Percentiles rank a stretch among this genome's conserved stretches.
These are phyloP conservation scores for Chalciporus pseudorubinellus DNA, from an alignment of 768 basidiomycete genomes.

Conservation along the genomic window DNA sequence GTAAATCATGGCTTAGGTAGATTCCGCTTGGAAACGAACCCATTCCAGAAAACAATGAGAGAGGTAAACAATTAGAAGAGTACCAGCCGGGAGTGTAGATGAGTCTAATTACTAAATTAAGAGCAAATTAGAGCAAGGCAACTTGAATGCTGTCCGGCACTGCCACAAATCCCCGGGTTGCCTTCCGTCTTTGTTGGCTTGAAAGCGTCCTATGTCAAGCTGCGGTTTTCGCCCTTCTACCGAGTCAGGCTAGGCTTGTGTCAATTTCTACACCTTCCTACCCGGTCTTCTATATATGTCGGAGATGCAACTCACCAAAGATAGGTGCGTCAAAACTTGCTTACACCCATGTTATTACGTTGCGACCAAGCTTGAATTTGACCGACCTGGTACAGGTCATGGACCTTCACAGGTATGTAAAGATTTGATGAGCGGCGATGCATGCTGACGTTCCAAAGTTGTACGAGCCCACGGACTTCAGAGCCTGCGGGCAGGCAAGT, in stretches of 20 bases:
- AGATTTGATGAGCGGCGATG: too few species aligned
- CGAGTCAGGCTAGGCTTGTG: background rate
- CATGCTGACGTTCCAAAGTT: conserved; percentile 23
- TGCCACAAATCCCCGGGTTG: background rate
- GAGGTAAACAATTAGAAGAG: too few species aligned
- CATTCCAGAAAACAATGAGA: too few species aligned
- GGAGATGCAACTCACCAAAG: background rate
- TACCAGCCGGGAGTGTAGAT: too few species aligned
- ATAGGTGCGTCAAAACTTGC: background rate
- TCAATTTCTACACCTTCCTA: background rate
- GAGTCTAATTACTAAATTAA: too few species aligned
- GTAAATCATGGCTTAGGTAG: too few species aligned
- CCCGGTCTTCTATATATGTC: background rate
- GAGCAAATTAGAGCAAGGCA: too few species aligned
- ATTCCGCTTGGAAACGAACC: too few species aligned
- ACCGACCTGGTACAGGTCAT: conserved; percentile 2
- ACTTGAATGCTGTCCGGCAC: background rate
- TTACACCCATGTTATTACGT: background rate
- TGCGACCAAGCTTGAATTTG: background rate
- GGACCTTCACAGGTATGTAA: conserved; percentile 14
- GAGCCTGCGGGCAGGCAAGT: conserved; percentile 53
- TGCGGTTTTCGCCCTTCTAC: background rate
- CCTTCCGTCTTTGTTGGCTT: background rate
- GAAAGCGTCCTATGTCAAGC: too few species aligned
- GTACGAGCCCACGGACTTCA: conserved; percentile 39